Conservation (phyloP, 441 rosid species). For the Gossypium gossypioides region DNA sequence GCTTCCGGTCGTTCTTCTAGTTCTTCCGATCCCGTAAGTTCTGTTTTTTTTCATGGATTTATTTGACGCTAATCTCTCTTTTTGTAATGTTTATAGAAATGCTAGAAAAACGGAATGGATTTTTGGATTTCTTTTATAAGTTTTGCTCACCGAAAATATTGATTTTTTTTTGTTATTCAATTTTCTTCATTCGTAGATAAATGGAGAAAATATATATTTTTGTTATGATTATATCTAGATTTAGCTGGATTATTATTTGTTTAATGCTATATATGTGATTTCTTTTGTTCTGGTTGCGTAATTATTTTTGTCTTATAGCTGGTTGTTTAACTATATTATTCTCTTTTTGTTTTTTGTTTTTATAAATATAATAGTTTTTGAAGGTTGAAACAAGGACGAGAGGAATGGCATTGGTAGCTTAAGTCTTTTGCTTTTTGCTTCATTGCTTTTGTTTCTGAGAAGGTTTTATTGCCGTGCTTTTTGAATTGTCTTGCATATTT, state of each 20-base stretch:
- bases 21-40: slow-evolving; percentile 75
- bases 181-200: background rate
- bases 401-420: background rate
- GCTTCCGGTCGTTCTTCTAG: slow-evolving; percentile 57
- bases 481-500: background rate
- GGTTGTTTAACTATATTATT: background rate
- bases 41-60: background rate
- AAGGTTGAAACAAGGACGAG: background rate
- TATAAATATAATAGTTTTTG: background rate
- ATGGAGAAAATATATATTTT: background rate
- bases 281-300: background rate
- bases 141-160: background rate
- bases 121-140: background rate
- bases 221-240: background rate
- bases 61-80: background rate
- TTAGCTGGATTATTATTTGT: background rate
- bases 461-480: background rate
- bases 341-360: background rate
- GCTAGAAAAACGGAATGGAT: background rate
- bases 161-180: background rate
- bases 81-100: slow-evolving; percentile 4
- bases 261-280: background rate
- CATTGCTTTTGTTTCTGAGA: background rate
- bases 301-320: background rate
- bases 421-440: background rate